Base-by-base conservation (phyloP, 768 basidiomycete species). In the Agrocybe pediades region DNA sequence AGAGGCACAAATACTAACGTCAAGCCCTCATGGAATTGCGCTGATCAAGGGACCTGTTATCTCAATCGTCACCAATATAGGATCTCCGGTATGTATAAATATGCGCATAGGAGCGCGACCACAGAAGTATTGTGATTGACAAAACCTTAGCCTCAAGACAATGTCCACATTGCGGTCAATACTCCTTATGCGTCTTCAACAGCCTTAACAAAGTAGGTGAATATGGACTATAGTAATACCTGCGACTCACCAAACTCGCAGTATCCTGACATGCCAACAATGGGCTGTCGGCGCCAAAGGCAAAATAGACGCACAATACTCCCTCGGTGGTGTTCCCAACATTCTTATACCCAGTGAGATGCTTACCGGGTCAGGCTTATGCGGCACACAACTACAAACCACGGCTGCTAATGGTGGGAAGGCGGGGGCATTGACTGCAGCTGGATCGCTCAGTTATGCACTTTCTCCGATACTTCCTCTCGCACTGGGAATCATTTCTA, bases 281-380 rank as follows among this genome's bases (percentile, higher is more conserved):
- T 86, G 82, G 76, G 81, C 77, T 17, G 83, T 89, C 7, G 90
- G 87, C 24, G 83, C 87, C 39, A 73, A 77, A 42, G 86, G 87
- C 36, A 82, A 75, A 29, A 61, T 92, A 46, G 74, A 81, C 21
- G 79, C 84, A 20, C 71, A 85, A 55, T 92, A 92, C 63, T 77
- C 77, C 7, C 72, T 71, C 48, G 88, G 89, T 23, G 89, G 88
- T 29, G 71, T 74, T 15, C 76, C 88, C 2, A 75, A 79, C 33
- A 72, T 90, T 47, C 75, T 89, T 21, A 68, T 81, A 2, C 82
- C 82, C 4, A 63, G 71, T 23, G 54, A 65, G 9, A 51, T 62
- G 17, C 69, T 77, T 39, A 54, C 61, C 19, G 70, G 70, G 16
- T 76, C 77, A 1, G 72, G 71, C 1, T 54, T 81, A 9, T 80